Base-by-base conservation (phyloP, 169 alveolate genomes). In the Plasmodium vivax region DNA sequence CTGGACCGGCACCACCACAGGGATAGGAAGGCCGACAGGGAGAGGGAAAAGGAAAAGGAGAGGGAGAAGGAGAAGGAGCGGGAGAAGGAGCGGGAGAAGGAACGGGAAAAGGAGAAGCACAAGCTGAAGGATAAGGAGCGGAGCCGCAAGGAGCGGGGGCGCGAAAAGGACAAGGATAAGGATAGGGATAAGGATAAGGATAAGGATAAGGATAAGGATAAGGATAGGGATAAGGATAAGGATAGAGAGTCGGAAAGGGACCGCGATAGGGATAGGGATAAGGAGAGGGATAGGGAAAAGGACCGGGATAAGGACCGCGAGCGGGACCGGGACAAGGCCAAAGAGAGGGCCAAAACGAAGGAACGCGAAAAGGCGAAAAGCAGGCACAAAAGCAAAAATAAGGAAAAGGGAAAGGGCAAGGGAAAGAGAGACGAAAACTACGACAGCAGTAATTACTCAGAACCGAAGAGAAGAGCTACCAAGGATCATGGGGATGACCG, bases 381-480 rank as follows among this genome's bases (percentile, higher is more conserved):
- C 36, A 82, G 56, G 41, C 54, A 83, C 47, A 83, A 68, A 83
- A 83, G 74, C 38, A 83, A 41, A 62, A 38, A 58, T 10, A 83
- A 83, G 30, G 79, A 34, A 45, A 74, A 74, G 71, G 77, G 43
- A 41, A 85, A 85, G 30, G 19, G 23, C 30, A 84, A 71, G n/a
- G 83, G 82, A 80, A 84, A 38, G 41, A 45, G 71, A 14, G 54
- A 83, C 36, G 93, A 73, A 54, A 32, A 82, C 71, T 47, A 82
- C 71, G 62, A 85, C 79, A 72, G 58, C 68, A 73, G 93, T 85
- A 62, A 74, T 85, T 85, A 85, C 68, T 85, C 85, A 5, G 93
- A 85, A 32, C 34, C 77, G 41, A 85, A 85, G 41, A 85, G 79
- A 74, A 85, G 79, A 74, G 12, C 56, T 85, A 27, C 23, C 68